A percentile compares a stretch with the other conserved stretches of the same genome.
Conservation (phyloP, 371 early-diverging fungal species). For the Scutellospora calospora region DNA sequence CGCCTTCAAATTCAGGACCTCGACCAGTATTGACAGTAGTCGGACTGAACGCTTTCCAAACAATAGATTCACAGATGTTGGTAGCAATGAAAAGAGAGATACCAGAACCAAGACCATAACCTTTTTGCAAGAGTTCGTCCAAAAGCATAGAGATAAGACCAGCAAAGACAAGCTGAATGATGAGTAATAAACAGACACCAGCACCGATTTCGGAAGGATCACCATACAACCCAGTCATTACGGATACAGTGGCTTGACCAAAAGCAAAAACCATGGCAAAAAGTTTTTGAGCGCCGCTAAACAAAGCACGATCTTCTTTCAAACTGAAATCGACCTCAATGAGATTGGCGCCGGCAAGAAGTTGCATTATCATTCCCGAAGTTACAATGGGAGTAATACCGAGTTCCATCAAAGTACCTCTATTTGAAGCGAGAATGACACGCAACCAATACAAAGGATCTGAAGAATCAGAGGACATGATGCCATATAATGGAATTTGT, state of each 20-base stretch:
- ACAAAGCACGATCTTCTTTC: slow-evolving; percentile 98
- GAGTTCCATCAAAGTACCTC: slow-evolving; percentile 99
- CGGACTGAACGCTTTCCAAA: slow-evolving; percentile 99
- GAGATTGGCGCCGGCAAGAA: slow-evolving; percentile 95
- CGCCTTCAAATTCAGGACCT: slow-evolving; percentile 99
- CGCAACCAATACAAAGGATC: slow-evolving; percentile 99
- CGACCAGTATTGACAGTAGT: slow-evolving; percentile 97
- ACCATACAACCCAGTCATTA: slow-evolving; percentile 99
- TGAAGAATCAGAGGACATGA: slow-evolving; percentile 97
- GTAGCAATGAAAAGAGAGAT: slow-evolving; percentile 99
- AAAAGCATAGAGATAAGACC: slow-evolving; percentile 97
- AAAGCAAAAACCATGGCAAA: slow-evolving; percentile 95
- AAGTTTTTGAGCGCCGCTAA: slow-evolving; percentile 98
- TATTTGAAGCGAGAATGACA: slow-evolving; percentile 98
- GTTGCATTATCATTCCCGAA: slow-evolving; percentile 99
- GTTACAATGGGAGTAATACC: slow-evolving; percentile 99
- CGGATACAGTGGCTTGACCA: slow-evolving; percentile 98
- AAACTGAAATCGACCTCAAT: slow-evolving; percentile 98
- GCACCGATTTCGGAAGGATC: slow-evolving; percentile 94
- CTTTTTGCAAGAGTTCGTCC: slow-evolving; percentile 99
- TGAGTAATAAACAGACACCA: slow-evolving; percentile 91
- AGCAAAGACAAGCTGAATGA: slow-evolving; percentile 97
- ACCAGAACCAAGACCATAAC: slow-evolving; percentile 99
- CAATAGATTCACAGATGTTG: slow-evolving; percentile 99
- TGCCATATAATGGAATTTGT: slow-evolving; percentile 99